These are phyloP conservation scores for Phytophthora pseudosyringae DNA, from an alignment of 352 stramenopile genomes.

Conservation along the genomic window DNA sequence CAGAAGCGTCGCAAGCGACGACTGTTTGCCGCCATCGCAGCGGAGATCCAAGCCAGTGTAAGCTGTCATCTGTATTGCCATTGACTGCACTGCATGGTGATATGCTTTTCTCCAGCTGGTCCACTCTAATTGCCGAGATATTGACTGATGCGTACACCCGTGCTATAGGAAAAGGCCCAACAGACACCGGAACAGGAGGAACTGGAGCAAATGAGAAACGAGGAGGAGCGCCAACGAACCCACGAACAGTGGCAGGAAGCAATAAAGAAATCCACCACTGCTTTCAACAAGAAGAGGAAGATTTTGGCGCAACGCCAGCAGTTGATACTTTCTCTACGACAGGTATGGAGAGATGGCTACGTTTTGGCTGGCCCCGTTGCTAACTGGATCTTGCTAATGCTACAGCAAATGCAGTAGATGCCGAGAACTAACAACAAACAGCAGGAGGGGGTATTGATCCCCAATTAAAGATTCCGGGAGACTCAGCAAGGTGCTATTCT, in stretches of 20 bases:
- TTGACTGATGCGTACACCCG: slow-evolving; percentile 1
- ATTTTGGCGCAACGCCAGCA: slow-evolving; percentile 58
- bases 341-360: slow-evolving; percentile 38
- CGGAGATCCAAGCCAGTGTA: slow-evolving; percentile 55
- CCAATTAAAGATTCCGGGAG: too few relatives aligned
- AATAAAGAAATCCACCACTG: slow-evolving; percentile 37
- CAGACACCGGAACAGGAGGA: slow-evolving; percentile 58
- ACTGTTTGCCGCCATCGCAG: slow-evolving; percentile 61
- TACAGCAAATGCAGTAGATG: slow-evolving; percentile 23
- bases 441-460: background rate
- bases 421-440: background rate
- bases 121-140: slow-evolving; percentile 6
- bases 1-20: slow-evolving; percentile 78
- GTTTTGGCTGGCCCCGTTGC: background rate
- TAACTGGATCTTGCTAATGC: background rate
- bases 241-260: slow-evolving; percentile 63
- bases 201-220: slow-evolving; percentile 56
- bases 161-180: slow-evolving; percentile 41
- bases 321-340: slow-evolving; percentile 60
- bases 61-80: background rate
- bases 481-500: too few relatives aligned
- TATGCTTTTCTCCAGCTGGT: slow-evolving; percentile 9
- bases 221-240: slow-evolving; percentile 62
- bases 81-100: background rate
- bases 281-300: slow-evolving; percentile 56